Evolutionary conservation across 495 filamentous ascomycete species (phyloP).

Genomic region (Annulohypoxylon moriforme): DNA sequence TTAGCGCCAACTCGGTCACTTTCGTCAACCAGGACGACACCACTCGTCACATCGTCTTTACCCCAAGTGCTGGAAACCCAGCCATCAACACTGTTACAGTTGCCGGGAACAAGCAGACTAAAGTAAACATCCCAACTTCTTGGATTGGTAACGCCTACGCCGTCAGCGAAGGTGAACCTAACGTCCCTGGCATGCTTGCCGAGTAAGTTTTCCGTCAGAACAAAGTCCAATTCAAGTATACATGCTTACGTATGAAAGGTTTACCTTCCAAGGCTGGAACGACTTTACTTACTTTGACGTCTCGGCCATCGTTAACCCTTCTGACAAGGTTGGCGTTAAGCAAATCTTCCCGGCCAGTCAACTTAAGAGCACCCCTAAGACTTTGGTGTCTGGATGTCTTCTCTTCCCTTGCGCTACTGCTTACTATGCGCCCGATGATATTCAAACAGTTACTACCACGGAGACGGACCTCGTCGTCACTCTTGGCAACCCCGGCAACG

Average conservation of each 20-base stretch:
- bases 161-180: conserved; percentile 50
- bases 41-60: conserved; percentile 59
- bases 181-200: conserved; percentile 62
- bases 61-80: conserved; percentile 44
- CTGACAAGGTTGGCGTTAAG: conserved; percentile 59
- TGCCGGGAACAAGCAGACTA: conserved; percentile 41
- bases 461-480: conserved; percentile 54
- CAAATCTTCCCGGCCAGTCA: conserved; percentile 55
- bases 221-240: background rate
- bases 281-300: conserved; percentile 63
- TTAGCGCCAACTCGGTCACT: conserved; percentile 56
- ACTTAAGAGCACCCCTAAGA: conserved; percentile 28
- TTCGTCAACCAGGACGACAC: conserved; percentile 62
- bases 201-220: conserved; percentile 45
- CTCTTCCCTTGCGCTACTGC: conserved; percentile 60
- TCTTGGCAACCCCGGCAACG: conserved; percentile 49
- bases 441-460: conserved; percentile 57
- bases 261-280: conserved; percentile 58
- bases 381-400: conserved; percentile 58
- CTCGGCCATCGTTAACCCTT: conserved; percentile 64
- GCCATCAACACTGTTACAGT: conserved; percentile 48
- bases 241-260: conserved; percentile 28
- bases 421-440: conserved; percentile 62
- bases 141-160: conserved; percentile 64
- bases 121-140: conserved; percentile 50